These are phyloP conservation scores for Pholiota adiposa DNA, from an alignment of 1,284 basidiomycete species.

Conservation along the genomic window DNA sequence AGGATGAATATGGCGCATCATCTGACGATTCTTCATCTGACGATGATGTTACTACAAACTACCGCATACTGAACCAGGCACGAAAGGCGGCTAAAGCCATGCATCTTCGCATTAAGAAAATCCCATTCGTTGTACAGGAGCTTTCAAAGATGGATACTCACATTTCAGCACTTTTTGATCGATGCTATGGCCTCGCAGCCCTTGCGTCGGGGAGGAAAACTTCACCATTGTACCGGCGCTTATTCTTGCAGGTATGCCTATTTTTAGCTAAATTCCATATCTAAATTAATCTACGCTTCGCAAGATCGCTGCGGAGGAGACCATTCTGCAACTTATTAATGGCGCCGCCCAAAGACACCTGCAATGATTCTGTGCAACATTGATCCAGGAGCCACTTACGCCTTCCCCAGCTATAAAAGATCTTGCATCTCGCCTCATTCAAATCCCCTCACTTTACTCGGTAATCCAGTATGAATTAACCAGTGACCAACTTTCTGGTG, in stretches of 20 bases:
- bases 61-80: not conserved
- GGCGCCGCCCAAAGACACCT: conserved; percentile 14
- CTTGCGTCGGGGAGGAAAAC: not conserved
- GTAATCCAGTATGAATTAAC: not conserved
- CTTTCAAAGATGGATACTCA: not conserved
- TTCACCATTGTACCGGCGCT: not conserved
- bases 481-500: no score
- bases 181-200: not conserved
- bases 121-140: not conserved
- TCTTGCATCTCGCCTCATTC: not conserved
- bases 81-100: not conserved
- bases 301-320: conserved; percentile 30
- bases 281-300: not conserved
- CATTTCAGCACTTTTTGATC: not conserved
- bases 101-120: not conserved
- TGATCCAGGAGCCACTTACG: not conserved
- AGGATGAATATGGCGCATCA: not conserved
- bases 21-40: conserved; percentile 13
- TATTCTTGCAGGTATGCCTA: conserved; percentile 1
- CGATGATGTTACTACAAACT: conserved; percentile 13
- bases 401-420: not conserved
- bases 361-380: not conserved
- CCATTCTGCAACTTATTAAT: conserved; percentile 25
- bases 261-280: not conserved
- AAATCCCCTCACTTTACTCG: not conserved